These are phyloP conservation scores for Acer campestre DNA, from an alignment of 345 rosid species.

Conservation along the genomic window DNA sequence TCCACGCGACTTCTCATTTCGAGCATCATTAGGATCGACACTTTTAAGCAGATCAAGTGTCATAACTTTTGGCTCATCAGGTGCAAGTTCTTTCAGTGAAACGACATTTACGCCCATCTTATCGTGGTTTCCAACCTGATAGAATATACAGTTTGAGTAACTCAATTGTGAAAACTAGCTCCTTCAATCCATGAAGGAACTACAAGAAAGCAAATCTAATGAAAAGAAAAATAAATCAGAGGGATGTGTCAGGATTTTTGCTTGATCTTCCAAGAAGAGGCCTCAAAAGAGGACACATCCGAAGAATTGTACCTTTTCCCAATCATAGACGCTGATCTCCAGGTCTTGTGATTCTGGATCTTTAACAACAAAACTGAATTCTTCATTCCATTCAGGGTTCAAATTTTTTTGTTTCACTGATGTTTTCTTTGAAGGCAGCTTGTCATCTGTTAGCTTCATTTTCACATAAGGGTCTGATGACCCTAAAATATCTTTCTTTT, in stretches of 20 bases:
- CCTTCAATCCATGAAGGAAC: too few relatives aligned
- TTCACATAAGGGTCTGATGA: constrained; percentile 94
- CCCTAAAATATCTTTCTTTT: constrained; percentile 82
- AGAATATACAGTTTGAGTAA: constrained; percentile 2
- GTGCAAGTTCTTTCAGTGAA: constrained; percentile 64
- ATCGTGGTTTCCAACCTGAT: constrained; percentile 87
- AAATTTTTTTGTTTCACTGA: constrained; percentile 78
- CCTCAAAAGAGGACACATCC: not conserved
- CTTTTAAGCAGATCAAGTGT: constrained; percentile 77
- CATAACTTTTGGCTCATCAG: constrained; percentile 71
- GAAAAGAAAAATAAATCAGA: too few relatives aligned
- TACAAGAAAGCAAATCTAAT: too few relatives aligned
- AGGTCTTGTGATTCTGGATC: constrained; percentile 75
- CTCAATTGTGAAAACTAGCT: not conserved
- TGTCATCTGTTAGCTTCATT: constrained; percentile 79
- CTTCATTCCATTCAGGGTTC: constrained; percentile 98
- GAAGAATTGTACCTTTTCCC: constrained; percentile 74
- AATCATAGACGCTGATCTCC: constrained; percentile 69
- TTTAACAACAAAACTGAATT: constrained; percentile 69
- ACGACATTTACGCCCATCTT: constrained; percentile 87
- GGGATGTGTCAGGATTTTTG: too few relatives aligned
- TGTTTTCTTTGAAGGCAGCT: constrained; percentile 68
- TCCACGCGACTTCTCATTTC: constrained; percentile 80
- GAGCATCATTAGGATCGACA: constrained; percentile 69
- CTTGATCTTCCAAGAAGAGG: too few relatives aligned